Evolutionary conservation across 2,329 filamentous ascomycete genomes (phyloP).

Genomic region (Curvularia sp.): DNA sequence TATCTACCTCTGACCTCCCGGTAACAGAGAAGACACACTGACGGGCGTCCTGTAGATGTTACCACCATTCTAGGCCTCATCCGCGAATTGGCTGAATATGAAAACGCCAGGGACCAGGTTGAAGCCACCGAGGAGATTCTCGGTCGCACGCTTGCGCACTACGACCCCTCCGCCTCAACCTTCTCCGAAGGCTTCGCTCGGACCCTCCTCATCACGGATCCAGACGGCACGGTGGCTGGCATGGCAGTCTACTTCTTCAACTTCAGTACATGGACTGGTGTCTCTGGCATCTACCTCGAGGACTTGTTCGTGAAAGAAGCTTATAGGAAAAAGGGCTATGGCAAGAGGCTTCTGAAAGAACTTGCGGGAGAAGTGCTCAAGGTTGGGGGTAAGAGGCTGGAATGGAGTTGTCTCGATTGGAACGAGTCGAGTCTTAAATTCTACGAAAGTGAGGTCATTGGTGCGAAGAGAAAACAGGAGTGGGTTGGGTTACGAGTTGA

Average conservation of each 20-base stretch:
- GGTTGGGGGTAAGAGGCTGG: constrained; percentile 76
- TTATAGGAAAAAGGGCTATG: constrained; percentile 79
- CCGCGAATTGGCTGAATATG: constrained; percentile 85
- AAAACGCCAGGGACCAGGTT: constrained; percentile 76
- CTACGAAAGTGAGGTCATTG: constrained; percentile 64
- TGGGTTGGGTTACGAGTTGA: constrained; percentile 81
- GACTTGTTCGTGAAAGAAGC: constrained; percentile 82
- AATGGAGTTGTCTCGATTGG: constrained; percentile 94
- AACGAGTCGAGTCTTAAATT: constrained; percentile 90
- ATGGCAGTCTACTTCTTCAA: constrained; percentile 96
- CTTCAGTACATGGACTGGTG: constrained; percentile 91
- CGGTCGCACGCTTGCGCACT: constrained; percentile 78
- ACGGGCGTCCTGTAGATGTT: constrained; percentile 66
- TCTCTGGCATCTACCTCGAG: constrained; percentile 88
- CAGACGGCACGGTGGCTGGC: constrained; percentile 62
- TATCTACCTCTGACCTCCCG: constrained; percentile 48
- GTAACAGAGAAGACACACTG: neutral
- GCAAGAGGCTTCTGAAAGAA: constrained; percentile 73
- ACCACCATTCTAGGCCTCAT: constrained; percentile 82
- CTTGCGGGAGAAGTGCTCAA: constrained; percentile 80
- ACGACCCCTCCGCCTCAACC: constrained; percentile 51
- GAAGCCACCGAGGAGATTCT: constrained; percentile 80
- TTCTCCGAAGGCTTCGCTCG: constrained; percentile 72
- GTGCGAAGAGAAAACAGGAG: constrained; percentile 70
- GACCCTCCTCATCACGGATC: constrained; percentile 69